Conservation (phyloP, 108 stramenopile species). For the Skeletonema tropicum region DNA sequence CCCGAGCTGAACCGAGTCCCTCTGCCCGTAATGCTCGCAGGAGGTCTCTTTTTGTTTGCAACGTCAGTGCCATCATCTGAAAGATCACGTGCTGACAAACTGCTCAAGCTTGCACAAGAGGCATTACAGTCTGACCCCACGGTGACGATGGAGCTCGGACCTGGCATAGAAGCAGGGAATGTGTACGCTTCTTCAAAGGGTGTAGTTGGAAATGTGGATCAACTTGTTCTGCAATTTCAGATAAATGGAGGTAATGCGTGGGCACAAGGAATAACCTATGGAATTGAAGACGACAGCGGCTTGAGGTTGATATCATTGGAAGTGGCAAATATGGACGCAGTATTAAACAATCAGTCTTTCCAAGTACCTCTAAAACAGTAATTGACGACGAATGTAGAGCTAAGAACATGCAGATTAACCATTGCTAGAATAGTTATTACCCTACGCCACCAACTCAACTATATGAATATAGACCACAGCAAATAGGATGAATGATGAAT, state of each 20-base stretch:
- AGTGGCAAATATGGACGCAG: slow-evolving; percentile 14
- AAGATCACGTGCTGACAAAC: background rate
- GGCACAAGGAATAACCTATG: slow-evolving; percentile 8
- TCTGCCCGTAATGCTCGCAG: slow-evolving; percentile 7
- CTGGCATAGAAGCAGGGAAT: slow-evolving; percentile 7
- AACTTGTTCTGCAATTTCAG: slow-evolving; percentile 11
- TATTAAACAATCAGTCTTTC: background rate
- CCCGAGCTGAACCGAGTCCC: slow-evolving; percentile 2
- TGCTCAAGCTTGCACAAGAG: background rate
- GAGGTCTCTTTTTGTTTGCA: slow-evolving; percentile 4
- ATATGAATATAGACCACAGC: too few relatives aligned
- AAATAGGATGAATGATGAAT: too few relatives aligned
- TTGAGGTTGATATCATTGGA: slow-evolving; percentile 8
- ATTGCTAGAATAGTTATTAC: too few relatives aligned
- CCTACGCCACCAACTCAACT: too few relatives aligned
- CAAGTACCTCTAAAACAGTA: background rate
- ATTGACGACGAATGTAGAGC: too few relatives aligned
- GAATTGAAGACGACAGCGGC: slow-evolving; percentile 2
- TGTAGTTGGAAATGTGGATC: background rate
- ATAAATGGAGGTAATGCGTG: slow-evolving; percentile 12
- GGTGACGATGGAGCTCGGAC: slow-evolving; percentile 3
- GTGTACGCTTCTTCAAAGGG: slow-evolving; percentile 3
- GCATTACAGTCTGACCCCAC: background rate
- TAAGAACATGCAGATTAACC: too few relatives aligned
- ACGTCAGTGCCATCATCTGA: slow-evolving; percentile 8